Evolutionary conservation across 352 stramenopile species (phyloP).

Genomic region (Globisporangium alternatum): DNA sequence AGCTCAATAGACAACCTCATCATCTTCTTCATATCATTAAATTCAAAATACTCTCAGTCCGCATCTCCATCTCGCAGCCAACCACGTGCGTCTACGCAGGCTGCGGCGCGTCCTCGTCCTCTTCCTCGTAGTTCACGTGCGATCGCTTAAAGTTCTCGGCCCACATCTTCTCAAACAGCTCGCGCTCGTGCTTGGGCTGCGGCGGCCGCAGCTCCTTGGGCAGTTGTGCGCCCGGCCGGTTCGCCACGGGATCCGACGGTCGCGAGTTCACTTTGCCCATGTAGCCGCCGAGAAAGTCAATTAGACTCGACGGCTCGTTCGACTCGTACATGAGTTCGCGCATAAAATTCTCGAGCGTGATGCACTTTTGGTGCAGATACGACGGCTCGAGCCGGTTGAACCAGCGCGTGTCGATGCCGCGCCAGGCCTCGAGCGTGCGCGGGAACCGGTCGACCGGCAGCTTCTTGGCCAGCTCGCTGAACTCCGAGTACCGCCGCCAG

Average conservation of each 20-base stretch:
- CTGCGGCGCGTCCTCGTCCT: neutral
- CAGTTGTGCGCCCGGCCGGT: slow-evolving; percentile 68
- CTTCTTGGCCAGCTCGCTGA: slow-evolving; percentile 82
- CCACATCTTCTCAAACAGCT: slow-evolving; percentile 97
- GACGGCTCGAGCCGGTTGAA: slow-evolving; percentile 86
- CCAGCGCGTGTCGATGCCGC: slow-evolving; percentile 79
- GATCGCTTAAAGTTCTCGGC: slow-evolving; percentile 95
- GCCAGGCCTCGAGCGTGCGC: slow-evolving; percentile 68
- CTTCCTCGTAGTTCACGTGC: slow-evolving; percentile 59
- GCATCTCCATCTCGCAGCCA: neutral
- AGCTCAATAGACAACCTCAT: neutral
- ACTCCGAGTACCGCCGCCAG: slow-evolving; percentile 87
- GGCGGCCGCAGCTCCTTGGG: slow-evolving; percentile 88
- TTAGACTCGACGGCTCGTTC: slow-evolving; percentile 61
- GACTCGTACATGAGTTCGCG: slow-evolving; percentile 89
- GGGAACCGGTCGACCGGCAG: slow-evolving; percentile 54
- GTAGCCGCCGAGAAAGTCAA: slow-evolving; percentile 82
- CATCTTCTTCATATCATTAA: slow-evolving; percentile 15
- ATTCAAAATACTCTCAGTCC: slow-evolving; percentile 16
- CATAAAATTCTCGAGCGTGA: slow-evolving; percentile 87
- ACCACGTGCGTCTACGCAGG: neutral
- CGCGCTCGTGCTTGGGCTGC: slow-evolving; percentile 92
- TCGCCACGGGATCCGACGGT: slow-evolving; percentile 56
- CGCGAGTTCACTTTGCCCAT: slow-evolving; percentile 77
- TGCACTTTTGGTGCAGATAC: slow-evolving; percentile 87